Evolutionary conservation across 2,329 filamentous ascomycete genomes (phyloP).

Genomic region (Cercospora sesami): DNA sequence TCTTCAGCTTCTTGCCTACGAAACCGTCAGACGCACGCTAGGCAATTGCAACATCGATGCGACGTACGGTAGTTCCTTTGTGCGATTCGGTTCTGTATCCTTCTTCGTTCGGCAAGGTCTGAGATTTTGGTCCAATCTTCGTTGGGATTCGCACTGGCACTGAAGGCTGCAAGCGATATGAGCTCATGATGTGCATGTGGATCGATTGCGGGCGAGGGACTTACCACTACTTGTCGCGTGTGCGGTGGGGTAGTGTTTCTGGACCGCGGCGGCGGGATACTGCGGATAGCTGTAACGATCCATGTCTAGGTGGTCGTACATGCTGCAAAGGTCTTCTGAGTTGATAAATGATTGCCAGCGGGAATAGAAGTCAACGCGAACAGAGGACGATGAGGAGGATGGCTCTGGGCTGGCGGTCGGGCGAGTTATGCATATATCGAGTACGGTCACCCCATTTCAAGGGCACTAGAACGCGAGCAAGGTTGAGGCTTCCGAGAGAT

Average conservation of each 20-base stretch:
- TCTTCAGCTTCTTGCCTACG: slow-evolving; percentile 88
- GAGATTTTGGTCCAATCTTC: slow-evolving; percentile 99
- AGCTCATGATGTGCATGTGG: not conserved
- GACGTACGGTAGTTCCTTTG: slow-evolving; percentile 86
- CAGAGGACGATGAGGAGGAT: slow-evolving; percentile 15
- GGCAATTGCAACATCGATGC: not conserved
- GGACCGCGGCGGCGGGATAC: slow-evolving; percentile 43
- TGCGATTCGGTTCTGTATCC: slow-evolving; percentile 96
- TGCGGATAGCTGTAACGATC: slow-evolving; percentile 48
- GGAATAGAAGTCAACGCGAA: slow-evolving; percentile 11
- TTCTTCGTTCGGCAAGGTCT: slow-evolving; percentile 86
- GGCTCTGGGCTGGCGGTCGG: slow-evolving; percentile 16
- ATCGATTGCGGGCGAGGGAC: not conserved
- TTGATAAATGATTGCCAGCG: slow-evolving; percentile 2
- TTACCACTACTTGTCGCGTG: slow-evolving; percentile 78
- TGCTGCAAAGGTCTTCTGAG: slow-evolving; percentile 11
- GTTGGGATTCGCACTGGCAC: slow-evolving; percentile 88
- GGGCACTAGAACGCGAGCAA: slow-evolving; percentile 17
- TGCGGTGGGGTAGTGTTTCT: slow-evolving; percentile 65
- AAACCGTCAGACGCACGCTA: slow-evolving; percentile 27
- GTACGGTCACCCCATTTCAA: slow-evolving; percentile 24
- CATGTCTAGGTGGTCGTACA: slow-evolving; percentile 41
- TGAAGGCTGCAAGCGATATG: slow-evolving; percentile 59
- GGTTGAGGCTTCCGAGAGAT: slow-evolving; percentile 18
- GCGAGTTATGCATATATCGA: slow-evolving; percentile 28